A percentile compares a stretch with the other conserved stretches of the same genome.
Evolutionary conservation across 176 grass and related monocot species (phyloP).

Genomic region (Zoysia japonica): DNA sequence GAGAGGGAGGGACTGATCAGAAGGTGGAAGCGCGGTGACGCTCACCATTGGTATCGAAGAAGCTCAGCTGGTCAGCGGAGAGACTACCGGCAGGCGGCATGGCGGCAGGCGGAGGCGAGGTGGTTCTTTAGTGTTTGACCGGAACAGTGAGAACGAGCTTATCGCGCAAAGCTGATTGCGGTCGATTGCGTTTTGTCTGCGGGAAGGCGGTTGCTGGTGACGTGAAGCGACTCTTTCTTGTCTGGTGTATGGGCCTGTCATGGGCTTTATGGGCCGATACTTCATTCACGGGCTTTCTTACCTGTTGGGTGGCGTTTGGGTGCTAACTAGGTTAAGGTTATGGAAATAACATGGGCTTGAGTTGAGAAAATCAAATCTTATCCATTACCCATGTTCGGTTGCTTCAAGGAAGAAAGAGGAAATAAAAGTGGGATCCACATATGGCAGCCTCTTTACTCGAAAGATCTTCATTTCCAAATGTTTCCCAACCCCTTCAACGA

Average conservation of each 20-base stretch:
- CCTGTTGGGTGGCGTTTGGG: too few relatives aligned
- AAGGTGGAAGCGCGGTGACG: background rate
- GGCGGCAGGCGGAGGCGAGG: background rate
- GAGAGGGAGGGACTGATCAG: background rate
- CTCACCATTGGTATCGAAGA: slow-evolving; percentile 76
- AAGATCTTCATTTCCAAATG: too few relatives aligned
- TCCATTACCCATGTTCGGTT: too few relatives aligned
- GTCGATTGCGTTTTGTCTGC: background rate
- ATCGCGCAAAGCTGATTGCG: background rate
- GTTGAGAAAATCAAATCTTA: too few relatives aligned
- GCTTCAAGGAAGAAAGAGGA: too few relatives aligned
- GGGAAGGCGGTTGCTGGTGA: background rate
- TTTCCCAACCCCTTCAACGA: too few relatives aligned
- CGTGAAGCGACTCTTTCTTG: too few relatives aligned
- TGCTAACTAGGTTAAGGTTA: too few relatives aligned
- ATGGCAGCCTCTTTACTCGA: too few relatives aligned
- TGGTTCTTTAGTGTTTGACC: background rate
- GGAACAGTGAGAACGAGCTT: slow-evolving; percentile 2
- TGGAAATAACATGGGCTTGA: too few relatives aligned
- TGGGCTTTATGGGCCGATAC: background rate
- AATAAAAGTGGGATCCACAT: too few relatives aligned
- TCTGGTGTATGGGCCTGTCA: background rate
- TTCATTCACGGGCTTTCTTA: background rate
- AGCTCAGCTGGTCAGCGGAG: slow-evolving; percentile 60
- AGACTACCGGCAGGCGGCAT: slow-evolving; percentile 58